A percentile compares a stretch with the other conserved stretches of the same genome.
phyloP scores from a whole-genome alignment of 2,329 filamentous ascomycete genomes.

The Aspergillus sergii region DNA sequence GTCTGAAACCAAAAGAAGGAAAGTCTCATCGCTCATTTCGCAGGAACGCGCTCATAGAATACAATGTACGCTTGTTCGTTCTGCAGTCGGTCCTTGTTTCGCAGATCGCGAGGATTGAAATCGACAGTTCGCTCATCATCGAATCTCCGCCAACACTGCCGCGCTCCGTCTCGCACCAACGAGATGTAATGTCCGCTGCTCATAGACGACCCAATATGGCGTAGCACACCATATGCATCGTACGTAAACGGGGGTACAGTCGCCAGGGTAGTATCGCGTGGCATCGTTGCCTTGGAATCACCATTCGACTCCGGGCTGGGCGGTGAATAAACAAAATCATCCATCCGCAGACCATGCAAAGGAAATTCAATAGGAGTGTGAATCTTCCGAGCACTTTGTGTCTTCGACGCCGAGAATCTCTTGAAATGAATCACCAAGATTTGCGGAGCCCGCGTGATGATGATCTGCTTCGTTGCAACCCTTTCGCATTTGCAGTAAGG shows the following conservation, averaged over 20 bases:
- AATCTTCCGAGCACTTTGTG: slow-evolving; percentile 65
- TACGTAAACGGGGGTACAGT: slow-evolving; percentile 67
- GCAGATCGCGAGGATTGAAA: slow-evolving; percentile 58
- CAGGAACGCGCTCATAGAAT: slow-evolving; percentile 60
- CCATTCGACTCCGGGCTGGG: slow-evolving; percentile 32
- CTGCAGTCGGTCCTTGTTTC: slow-evolving; percentile 55
- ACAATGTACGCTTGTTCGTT: slow-evolving; percentile 68
- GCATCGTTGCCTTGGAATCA: slow-evolving; percentile 55
- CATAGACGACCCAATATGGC: slow-evolving; percentile 70
- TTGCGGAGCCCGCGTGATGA: slow-evolving; percentile 76
- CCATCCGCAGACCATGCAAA: slow-evolving; percentile 68
- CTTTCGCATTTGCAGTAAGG: slow-evolving; percentile 71
- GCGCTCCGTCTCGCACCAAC: slow-evolving; percentile 63
- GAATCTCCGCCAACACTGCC: slow-evolving; percentile 62
- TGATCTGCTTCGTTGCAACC: slow-evolving; percentile 69
- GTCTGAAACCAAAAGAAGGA: slow-evolving; percentile 1
- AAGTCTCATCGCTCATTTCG: slow-evolving; percentile 32
- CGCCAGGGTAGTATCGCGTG: slow-evolving; percentile 51
- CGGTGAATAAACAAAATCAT: slow-evolving; percentile 60
- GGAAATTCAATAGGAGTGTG: slow-evolving; percentile 75
- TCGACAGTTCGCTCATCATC: slow-evolving; percentile 61
- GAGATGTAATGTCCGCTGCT: slow-evolving; percentile 80
- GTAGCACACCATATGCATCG: slow-evolving; percentile 82
- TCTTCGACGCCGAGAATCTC: slow-evolving; percentile 63
- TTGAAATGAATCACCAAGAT: slow-evolving; percentile 79